Conservation (phyloP, 495 filamentous ascomycete species). For the Neurospora tetrasperma region DNA sequence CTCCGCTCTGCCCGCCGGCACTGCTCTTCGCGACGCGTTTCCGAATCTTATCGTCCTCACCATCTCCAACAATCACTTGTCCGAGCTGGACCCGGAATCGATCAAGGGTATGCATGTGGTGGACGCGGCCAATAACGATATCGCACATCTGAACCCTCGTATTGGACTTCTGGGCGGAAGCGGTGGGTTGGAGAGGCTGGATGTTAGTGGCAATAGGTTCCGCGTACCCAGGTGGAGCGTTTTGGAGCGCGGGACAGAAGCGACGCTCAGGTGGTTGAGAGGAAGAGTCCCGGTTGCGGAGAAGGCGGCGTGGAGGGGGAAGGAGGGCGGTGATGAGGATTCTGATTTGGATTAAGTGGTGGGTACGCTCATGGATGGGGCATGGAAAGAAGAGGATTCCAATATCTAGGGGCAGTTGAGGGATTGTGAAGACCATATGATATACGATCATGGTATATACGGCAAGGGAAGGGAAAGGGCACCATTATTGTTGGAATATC, state of each 20-base stretch:
- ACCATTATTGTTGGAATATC: not conserved
- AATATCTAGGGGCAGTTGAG: not conserved
- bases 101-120: slow-evolving; percentile 65
- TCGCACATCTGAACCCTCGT: slow-evolving; percentile 62
- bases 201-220: slow-evolving; percentile 74
- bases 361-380: not conserved
- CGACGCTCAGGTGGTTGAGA: slow-evolving; percentile 72
- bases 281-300: slow-evolving; percentile 65
- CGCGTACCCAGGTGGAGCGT: slow-evolving; percentile 79
- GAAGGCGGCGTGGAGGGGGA: slow-evolving; percentile 36
- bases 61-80: slow-evolving; percentile 66
- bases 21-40: slow-evolving; percentile 41
- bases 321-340: slow-evolving; percentile 24
- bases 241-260: slow-evolving; percentile 79
- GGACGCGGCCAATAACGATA: slow-evolving; percentile 75
- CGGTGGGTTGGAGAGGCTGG: slow-evolving; percentile 42
- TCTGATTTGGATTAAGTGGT: slow-evolving; percentile 22
- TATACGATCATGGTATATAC: not conserved
- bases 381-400: not conserved
- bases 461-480: not conserved
- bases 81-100: slow-evolving; percentile 59
- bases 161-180: slow-evolving; percentile 60
- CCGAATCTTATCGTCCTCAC: slow-evolving; percentile 56
- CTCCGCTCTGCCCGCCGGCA: slow-evolving; percentile 50
- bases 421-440: not conserved